Percentiles rank a stretch among this genome's conserved stretches.
These are phyloP conservation scores for Tetrahymena thermophila DNA, from an alignment of 73 alveolate species.

Conservation along the genomic window DNA sequence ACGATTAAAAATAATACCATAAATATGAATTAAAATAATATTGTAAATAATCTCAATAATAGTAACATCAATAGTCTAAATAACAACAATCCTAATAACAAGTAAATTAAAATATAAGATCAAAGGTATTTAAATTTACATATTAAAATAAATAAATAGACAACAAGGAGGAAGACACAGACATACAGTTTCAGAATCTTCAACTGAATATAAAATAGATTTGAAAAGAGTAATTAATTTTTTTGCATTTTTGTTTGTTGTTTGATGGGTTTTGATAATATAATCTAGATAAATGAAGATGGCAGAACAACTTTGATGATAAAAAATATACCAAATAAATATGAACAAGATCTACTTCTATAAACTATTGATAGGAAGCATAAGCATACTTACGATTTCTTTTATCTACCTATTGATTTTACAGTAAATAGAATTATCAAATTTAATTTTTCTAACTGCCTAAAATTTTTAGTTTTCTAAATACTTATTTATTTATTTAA, in stretches of 20 bases:
- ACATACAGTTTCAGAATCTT: neutral
- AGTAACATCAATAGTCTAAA: neutral
- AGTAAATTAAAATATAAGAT: neutral
- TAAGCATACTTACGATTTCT: conserved; percentile 74
- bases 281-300: neutral
- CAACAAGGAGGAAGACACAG: neutral
- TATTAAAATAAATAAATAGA: neutral
- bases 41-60: neutral
- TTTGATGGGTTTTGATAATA: neutral
- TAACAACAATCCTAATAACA: neutral
- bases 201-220: neutral
- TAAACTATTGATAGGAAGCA: conserved; percentile 63
- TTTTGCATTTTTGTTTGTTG: neutral
- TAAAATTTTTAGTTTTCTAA: neutral
- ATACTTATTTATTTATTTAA: neutral
- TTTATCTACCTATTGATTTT: conserved; percentile 86
- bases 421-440: conserved; percentile 25
- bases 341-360: conserved; percentile 61
- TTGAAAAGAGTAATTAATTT: neutral
- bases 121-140: too few species aligned
- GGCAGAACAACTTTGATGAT: conserved; percentile 84
- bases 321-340: conserved; percentile 94
- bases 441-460: too few species aligned
- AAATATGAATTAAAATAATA: neutral
- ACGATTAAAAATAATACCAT: neutral